Percentiles rank a stretch among this genome's conserved stretches.
Conservation (phyloP, 2,329 filamentous ascomycete genomes). For the Pseudogymnoascus sp. region DNA sequence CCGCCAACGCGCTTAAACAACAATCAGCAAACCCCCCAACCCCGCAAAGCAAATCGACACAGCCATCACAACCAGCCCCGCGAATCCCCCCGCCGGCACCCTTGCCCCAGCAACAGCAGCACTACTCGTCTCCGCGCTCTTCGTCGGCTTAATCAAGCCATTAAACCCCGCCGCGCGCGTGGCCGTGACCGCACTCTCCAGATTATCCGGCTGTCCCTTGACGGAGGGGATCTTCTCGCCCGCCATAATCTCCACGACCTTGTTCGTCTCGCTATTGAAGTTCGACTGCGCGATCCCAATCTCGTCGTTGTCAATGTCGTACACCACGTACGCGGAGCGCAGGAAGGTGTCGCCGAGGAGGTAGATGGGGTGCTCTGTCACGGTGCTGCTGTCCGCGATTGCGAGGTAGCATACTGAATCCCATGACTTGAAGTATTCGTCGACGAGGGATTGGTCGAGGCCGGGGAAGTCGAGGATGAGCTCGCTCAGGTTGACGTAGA, state of each 20-base stretch:
- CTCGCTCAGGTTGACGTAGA: conserved; percentile 47
- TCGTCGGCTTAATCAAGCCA: background rate
- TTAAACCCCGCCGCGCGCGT: background rate
- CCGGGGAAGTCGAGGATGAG: conserved; percentile 25
- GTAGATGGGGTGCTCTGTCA: conserved; percentile 39
- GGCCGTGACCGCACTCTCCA: background rate
- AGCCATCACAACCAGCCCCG: background rate
- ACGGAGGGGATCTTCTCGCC: background rate
- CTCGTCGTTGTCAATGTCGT: conserved; percentile 44
- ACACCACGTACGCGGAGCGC: conserved; percentile 52
- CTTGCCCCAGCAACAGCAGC: background rate
- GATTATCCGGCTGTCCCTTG: background rate
- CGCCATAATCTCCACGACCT: conserved; percentile 39
- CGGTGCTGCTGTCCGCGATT: conserved; percentile 35
- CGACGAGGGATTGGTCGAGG: conserved; percentile 20
- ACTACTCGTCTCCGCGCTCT: background rate
- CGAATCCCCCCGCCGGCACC: background rate
- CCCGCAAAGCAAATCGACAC: background rate
- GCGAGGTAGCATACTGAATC: conserved; percentile 43
- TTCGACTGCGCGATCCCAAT: conserved; percentile 48
- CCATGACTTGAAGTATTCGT: conserved; percentile 22
- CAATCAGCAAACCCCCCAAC: background rate
- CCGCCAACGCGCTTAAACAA: background rate
- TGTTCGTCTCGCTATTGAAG: conserved; percentile 37
- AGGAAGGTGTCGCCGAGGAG: conserved; percentile 53